Evolutionary conservation across 176 grass and related monocot genomes (phyloP), one percentile per base, ranked within the genome.

Genomic region (Avena insularis): DNA sequence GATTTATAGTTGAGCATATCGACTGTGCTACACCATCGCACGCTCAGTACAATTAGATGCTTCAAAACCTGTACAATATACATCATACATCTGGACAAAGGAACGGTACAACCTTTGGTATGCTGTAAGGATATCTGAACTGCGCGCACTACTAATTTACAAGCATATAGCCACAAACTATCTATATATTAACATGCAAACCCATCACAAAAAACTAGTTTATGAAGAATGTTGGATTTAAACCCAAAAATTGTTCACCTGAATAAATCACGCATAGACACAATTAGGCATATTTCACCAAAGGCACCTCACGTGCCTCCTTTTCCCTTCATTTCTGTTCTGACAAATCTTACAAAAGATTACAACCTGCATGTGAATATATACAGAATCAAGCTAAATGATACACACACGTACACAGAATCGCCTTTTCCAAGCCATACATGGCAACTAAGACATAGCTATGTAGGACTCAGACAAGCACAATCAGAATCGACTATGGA

Each of bases 1-100:
- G 25, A 61, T 29, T 21, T 68, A 59, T 69, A 55, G 3, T 13
- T 80, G n/a, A 36, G 4, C 17, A 89, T 79, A 74, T 5, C 3
- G 20, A 75, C 57, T 80, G 3, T 1, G 66, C 25, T 67, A 75
- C 7, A 31, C 9, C n/a, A 61, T 40, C 19, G 1, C 11, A 86
- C 4, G 46, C 14, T 33, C 40, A 23, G 3, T 83, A 50, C 12
- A 66, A 60, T 25, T 70, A 70, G 4, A 78, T 7, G 3, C 38
- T 67, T 45, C 29, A 87, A 78, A 69, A 60, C 1, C 20, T 50
- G 23, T 45, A 64, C 40, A 19, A n/a, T 71, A 79, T 35, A 0
- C 64, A 76, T 59, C 38, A 79, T 47, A 57, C 8, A 59, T 79
- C 23, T 38, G 27, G 17, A 82, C 25, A n/a, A 71, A 82, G 6